A percentile compares a stretch with the other conserved stretches of the same genome.
phyloP scores from a whole-genome alignment of 352 stramenopile genomes.

The Blastocystis sp. region DNA sequence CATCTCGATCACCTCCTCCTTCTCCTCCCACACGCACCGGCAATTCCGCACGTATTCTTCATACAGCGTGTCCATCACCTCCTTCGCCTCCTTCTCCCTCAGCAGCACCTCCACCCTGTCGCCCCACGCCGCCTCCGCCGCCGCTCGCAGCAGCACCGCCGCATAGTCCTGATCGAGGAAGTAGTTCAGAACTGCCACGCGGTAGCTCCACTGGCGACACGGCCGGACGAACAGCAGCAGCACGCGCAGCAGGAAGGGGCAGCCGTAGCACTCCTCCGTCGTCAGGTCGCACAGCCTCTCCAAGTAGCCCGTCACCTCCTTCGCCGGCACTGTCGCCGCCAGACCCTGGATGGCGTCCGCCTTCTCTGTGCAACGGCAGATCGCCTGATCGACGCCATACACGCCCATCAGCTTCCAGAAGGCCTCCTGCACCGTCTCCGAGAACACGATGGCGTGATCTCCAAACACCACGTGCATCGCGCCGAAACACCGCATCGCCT shows the following conservation, averaged over 20 bases:
- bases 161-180: constrained; percentile 22
- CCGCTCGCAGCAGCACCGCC: neutral
- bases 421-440: neutral
- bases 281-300: neutral
- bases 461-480: constrained; percentile 16
- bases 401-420: constrained; percentile 1
- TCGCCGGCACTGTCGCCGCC: neutral
- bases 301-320: constrained; percentile 1
- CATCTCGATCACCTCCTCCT: constrained; percentile 59
- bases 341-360: neutral
- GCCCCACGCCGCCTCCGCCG: neutral
- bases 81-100: neutral
- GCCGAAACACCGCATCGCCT: constrained; percentile 22
- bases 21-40: constrained; percentile 49
- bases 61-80: neutral
- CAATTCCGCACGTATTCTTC: neutral
- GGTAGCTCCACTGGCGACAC: constrained; percentile 47
- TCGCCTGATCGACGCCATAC: neutral
- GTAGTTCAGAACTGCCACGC: constrained; percentile 48
- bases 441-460: neutral
- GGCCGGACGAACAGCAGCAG: constrained; percentile 37
- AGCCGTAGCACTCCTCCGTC: constrained; percentile 28
- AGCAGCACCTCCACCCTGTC: neutral
- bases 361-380: neutral
- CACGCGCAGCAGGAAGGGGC: constrained; percentile 21